phyloP scores from a whole-genome alignment of 345 rosid genomes.

The Eucalyptus grandis region DNA sequence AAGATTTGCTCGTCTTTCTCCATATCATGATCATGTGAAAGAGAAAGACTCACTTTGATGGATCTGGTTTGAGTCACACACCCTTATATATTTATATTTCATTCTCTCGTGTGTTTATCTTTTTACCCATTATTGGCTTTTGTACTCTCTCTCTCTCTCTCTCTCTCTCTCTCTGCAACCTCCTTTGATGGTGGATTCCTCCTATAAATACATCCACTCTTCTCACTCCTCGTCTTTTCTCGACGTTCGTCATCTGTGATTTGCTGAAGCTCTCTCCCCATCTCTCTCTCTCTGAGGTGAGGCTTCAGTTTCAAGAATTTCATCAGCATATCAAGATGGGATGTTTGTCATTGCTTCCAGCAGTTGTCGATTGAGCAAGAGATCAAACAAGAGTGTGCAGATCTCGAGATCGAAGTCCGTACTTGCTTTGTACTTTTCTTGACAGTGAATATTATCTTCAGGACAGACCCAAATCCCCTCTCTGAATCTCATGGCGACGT shows the following conservation, averaged over 20 bases:
- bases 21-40: not conserved
- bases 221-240: not conserved
- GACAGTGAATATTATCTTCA: not conserved
- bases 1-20: not conserved
- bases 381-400: not conserved
- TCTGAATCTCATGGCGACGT: conserved; percentile 24
- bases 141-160: not conserved
- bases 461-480: not conserved
- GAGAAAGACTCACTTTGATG: not conserved
- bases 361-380: not conserved
- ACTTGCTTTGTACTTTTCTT: not conserved
- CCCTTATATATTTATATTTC: not conserved
- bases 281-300: not conserved
- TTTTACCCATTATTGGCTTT: not conserved
- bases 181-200: not conserved
- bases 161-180: not conserved
- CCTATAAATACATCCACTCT: not conserved
- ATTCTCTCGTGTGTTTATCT: not conserved
- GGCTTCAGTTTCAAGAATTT: not conserved
- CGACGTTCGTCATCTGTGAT: not conserved
- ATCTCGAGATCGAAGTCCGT: not conserved
- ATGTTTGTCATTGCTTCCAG: not conserved
- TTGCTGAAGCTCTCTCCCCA: not conserved
- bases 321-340: not conserved
- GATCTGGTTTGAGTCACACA: not conserved